Conservation (phyloP, 495 filamentous ascomycete species). For the Penicillium alfredii region DNA sequence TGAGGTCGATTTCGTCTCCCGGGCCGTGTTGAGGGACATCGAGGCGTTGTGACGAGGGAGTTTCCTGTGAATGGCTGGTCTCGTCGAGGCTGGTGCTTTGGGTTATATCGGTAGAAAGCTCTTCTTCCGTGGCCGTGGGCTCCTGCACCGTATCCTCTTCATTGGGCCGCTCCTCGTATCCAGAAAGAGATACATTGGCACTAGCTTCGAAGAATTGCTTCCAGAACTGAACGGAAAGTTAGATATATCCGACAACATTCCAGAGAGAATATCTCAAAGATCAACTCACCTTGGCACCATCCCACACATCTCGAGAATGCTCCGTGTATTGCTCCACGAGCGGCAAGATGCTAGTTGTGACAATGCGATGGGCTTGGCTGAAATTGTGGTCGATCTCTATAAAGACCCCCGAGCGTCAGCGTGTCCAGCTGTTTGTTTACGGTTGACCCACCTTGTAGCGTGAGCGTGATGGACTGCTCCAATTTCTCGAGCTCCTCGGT, state of each 20-base stretch:
- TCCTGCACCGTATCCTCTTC: slow-evolving; percentile 45
- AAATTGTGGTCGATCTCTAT: slow-evolving; percentile 98
- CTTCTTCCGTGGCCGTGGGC: slow-evolving; percentile 45
- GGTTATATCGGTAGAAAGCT: slow-evolving; percentile 45
- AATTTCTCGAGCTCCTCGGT: slow-evolving; percentile 95
- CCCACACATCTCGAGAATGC: slow-evolving; percentile 91
- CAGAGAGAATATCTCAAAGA: neutral
- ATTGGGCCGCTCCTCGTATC: slow-evolving; percentile 74
- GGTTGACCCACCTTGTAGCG: slow-evolving; percentile 68
- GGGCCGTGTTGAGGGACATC: slow-evolving; percentile 21
- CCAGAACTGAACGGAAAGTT: slow-evolving; percentile 66
- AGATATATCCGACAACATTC: neutral
- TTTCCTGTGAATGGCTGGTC: slow-evolving; percentile 28
- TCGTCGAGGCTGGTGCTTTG: slow-evolving; percentile 27
- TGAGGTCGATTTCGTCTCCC: slow-evolving; percentile 47
- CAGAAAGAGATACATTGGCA: slow-evolving; percentile 94
- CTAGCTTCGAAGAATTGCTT: slow-evolving; percentile 99
- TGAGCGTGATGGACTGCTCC: slow-evolving; percentile 94
- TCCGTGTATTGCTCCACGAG: slow-evolving; percentile 95
- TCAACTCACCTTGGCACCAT: slow-evolving; percentile 70
- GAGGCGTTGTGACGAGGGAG: slow-evolving; percentile 26
- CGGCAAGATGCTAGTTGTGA: slow-evolving; percentile 87
- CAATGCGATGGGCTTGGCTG: slow-evolving; percentile 91
- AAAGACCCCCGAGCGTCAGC: slow-evolving; percentile 5
- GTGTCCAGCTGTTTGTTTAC: slow-evolving; percentile 14